Conservation (phyloP, 257 asterid species). For the Scutellaria barbata region DNA sequence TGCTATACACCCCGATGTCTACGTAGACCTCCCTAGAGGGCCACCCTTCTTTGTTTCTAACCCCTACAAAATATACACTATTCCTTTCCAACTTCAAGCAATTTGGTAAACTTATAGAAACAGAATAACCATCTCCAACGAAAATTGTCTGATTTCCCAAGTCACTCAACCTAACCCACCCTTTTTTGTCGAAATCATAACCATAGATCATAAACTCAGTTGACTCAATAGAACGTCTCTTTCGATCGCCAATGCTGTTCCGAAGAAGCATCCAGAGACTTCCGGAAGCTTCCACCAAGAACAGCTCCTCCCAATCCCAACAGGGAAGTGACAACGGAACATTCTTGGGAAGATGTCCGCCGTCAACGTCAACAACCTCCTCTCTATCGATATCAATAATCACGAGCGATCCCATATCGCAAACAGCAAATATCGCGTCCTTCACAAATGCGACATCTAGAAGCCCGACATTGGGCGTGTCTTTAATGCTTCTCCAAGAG, state of each 20-base stretch:
- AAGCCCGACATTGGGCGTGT: not conserved
- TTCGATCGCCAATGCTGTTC: not conserved
- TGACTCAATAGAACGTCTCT: conserved; percentile 11
- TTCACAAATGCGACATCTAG: conserved; percentile 30
- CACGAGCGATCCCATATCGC: conserved; percentile 29
- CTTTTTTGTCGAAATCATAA: conserved; percentile 35
- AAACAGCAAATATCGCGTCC: conserved; percentile 37
- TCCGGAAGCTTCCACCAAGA: conserved; percentile 44
- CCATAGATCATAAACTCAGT: conserved; percentile 30
- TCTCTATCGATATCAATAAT: conserved; percentile 23
- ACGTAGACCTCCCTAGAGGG: not conserved
- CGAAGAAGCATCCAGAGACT: conserved; percentile 38
- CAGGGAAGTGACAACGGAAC: not conserved
- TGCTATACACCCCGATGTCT: conserved; percentile 31
- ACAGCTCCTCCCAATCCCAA: conserved; percentile 30
- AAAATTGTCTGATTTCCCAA: conserved; percentile 43
- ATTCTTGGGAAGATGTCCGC: not conserved
- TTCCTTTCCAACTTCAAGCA: conserved; percentile 34
- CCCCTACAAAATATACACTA: conserved; percentile 41
- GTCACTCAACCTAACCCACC: conserved; percentile 40
- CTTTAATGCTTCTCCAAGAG: conserved; percentile 36
- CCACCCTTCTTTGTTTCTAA: conserved; percentile 15
- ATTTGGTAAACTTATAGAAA: conserved; percentile 25
- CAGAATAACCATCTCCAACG: conserved; percentile 36
- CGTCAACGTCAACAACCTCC: not conserved